phyloP scores from a whole-genome alignment of 2,329 filamentous ascomycete species.

The Aspergillus texensis region DNA sequence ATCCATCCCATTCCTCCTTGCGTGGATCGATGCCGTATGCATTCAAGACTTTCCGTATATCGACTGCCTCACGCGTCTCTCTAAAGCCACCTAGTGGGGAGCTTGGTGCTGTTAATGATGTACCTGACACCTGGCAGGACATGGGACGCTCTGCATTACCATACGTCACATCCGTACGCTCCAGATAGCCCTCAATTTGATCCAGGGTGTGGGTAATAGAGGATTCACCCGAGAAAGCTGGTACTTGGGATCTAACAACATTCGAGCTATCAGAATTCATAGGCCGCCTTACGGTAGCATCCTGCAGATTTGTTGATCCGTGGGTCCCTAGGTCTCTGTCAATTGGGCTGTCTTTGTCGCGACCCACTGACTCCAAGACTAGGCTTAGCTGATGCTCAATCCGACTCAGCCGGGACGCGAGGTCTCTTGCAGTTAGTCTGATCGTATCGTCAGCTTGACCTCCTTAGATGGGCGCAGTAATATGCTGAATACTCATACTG shows the following conservation, averaged over 20 bases:
- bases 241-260: slow-evolving; percentile 7
- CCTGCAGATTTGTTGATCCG: too few relatives aligned
- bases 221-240: slow-evolving; percentile 25
- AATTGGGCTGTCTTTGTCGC: neutral
- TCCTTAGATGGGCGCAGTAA: neutral
- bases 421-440: slow-evolving; percentile 5
- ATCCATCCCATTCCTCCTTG: slow-evolving; percentile 16
- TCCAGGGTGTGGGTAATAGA: slow-evolving; percentile 24
- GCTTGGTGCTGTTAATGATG: neutral
- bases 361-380: neutral
- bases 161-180: neutral
- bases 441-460: neutral
- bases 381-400: slow-evolving; percentile 6
- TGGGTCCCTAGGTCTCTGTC: neutral
- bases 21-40: slow-evolving; percentile 14
- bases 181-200: slow-evolving; percentile 21
- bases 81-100: neutral
- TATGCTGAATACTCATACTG: neutral
- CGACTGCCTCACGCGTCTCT: neutral
- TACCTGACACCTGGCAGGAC: neutral
- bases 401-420: neutral
- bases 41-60: slow-evolving; percentile 7
- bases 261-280: neutral
- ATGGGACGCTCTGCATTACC: neutral
- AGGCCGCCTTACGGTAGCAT: too few relatives aligned